These are phyloP conservation scores for Apodospora peruviana DNA, from an alignment of 495 filamentous ascomycete genomes.

Conservation along the genomic window DNA sequence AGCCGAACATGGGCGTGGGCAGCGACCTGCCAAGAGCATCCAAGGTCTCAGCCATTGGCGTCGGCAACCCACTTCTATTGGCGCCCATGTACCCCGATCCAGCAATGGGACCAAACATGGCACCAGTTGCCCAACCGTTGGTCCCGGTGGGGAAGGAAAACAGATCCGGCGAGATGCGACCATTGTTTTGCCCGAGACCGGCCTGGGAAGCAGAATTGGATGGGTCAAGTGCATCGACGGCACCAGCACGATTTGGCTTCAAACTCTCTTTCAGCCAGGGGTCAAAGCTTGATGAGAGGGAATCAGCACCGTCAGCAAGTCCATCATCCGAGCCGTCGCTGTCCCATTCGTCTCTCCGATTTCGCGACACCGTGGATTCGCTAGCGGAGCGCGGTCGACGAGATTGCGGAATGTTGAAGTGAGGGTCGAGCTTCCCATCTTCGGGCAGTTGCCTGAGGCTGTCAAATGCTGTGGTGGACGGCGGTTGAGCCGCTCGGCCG, in stretches of 20 bases:
- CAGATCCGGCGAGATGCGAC: slow-evolving; percentile 36
- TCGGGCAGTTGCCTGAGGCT: slow-evolving; percentile 14
- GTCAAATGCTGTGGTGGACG: slow-evolving; percentile 21
- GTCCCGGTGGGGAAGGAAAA: slow-evolving; percentile 38
- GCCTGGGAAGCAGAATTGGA: slow-evolving; percentile 20
- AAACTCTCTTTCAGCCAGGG: slow-evolving; percentile 41
- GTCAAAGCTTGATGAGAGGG: slow-evolving; percentile 27
- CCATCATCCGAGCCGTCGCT: slow-evolving; percentile 25
- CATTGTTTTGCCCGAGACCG: slow-evolving; percentile 10
- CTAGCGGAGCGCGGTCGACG: slow-evolving; percentile 28
- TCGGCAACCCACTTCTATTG: slow-evolving; percentile 5
- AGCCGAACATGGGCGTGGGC: slow-evolving; percentile 22
- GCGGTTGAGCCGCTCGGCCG: slow-evolving; percentile 10
- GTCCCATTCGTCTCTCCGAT: slow-evolving; percentile 20
- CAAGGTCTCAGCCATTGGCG: slow-evolving; percentile 31
- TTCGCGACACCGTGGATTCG: slow-evolving; percentile 21
- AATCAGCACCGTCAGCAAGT: slow-evolving; percentile 13
- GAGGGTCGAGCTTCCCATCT: slow-evolving; percentile 5
- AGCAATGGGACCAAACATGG: slow-evolving; percentile 35
- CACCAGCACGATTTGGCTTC: slow-evolving; percentile 24
- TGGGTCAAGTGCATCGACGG: slow-evolving; percentile 8
- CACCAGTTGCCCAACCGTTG: slow-evolving; percentile 35
- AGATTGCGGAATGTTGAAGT: slow-evolving; percentile 9
- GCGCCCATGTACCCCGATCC: slow-evolving; percentile 30
- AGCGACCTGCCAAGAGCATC: slow-evolving; percentile 33